Conservation (phyloP, 2,329 filamentous ascomycete genomes). For the Paramyrothecium sp. region DNA sequence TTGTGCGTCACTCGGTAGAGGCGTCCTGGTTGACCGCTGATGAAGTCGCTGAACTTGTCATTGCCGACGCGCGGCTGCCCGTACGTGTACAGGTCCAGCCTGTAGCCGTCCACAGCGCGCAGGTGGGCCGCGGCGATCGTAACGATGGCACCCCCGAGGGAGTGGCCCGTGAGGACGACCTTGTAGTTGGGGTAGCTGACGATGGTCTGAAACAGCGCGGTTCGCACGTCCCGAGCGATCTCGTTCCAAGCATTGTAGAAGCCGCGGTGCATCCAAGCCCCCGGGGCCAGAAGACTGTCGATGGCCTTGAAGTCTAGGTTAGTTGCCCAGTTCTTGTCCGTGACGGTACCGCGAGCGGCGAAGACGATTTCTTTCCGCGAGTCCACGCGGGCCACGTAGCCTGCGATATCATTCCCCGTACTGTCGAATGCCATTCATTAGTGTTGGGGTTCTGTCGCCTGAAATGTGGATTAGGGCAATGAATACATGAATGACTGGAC, state of each 20-base stretch:
- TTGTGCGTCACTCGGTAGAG: constrained; percentile 61
- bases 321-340: constrained; percentile 55
- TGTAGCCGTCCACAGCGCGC: constrained; percentile 35
- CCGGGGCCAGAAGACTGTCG: neutral
- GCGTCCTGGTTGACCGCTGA: constrained; percentile 43
- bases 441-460: neutral
- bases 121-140: constrained; percentile 53
- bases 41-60: constrained; percentile 42
- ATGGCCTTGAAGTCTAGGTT: constrained; percentile 27
- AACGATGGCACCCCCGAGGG: constrained; percentile 58
- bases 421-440: neutral
- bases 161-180: constrained; percentile 58
- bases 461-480: neutral
- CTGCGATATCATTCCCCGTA: neutral
- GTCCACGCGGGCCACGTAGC: neutral
- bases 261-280: constrained; percentile 39
- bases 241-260: constrained; percentile 53
- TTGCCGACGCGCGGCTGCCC: constrained; percentile 62
- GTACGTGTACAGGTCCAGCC: constrained; percentile 57
- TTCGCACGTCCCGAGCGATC: constrained; percentile 34
- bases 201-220: constrained; percentile 36
- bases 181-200: constrained; percentile 43
- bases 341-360: constrained; percentile 51
- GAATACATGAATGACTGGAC: neutral
- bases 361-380: constrained; percentile 45